Evolutionary conservation across 495 filamentous ascomycete species (phyloP), one percentile per base, ranked within the genome.

Genomic region (Xylaria palmicola): DNA sequence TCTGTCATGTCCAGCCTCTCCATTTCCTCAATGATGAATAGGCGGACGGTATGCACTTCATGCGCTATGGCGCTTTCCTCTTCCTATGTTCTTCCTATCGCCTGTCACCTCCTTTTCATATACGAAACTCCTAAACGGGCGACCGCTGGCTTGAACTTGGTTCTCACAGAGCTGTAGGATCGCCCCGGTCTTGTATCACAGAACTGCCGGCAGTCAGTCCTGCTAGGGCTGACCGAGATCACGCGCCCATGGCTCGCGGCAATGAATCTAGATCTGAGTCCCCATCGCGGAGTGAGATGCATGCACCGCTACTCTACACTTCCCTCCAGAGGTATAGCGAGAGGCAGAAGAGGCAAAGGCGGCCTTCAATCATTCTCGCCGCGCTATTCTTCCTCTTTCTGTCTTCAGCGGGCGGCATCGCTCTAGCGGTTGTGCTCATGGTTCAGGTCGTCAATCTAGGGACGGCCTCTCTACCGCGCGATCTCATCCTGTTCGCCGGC

Each of bases 281-380:
- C 36, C 39, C 50, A 22, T 22, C 37, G 2, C 5, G 39, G 26
- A 44, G 32, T 48, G 57, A 60, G 13, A 50, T 49, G 6, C 68
- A 71, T 19, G 54, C 66, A 1, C 48, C 43, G 12, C 43, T 69
- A 10, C 62, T 69, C 29, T 71, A 69, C 60, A 24, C 52, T 6
- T 71, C 69, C 15, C 63, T 71, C 6, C 66, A 71, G 22, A 62
- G 69, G 19, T 69, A 69, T 56, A 69, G 67, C 24, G 41, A 48
- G n/a, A 57, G 64, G 44, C 62, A 59, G 26, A 65, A 62, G 27
- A 37, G 39, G 55, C 49, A 34, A 5, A 65, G 37, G 32, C 56
- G 60, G 9, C 64, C 69, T 24, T 65, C 69, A 0, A 20, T 71
- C 9, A 58, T 69, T n/a, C 64, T 71, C n/a, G 60, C 39, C 15